Base-by-base conservation (phyloP, 805 yeast genomes). In the Teunomyces kruisii region DNA sequence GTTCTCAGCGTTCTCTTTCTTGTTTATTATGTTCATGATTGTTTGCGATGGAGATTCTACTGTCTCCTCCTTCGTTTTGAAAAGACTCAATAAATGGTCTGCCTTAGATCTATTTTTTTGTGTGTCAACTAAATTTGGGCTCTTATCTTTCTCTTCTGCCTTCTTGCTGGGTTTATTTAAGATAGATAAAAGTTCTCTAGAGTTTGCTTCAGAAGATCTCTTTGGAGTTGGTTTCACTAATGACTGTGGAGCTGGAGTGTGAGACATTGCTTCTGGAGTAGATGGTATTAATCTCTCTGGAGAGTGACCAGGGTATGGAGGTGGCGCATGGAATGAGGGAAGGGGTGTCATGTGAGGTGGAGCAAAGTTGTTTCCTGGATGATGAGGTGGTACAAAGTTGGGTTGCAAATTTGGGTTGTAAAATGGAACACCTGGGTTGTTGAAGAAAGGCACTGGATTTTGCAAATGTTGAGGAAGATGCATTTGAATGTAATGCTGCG, bases 101-200 rank as follows among this genome's bases (percentile, higher is more conserved):
- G 72, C 71, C 43, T 60, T 65, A 7, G 67, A 58, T 36, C 64
- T 54, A 35, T 64, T 63, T 19, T 46, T 61, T 17, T 57, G 58
- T 3, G 51, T 38, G 26, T 57, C 58, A 6, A 47, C 46, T 7
- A 50, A 24, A 5, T 15, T 29, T 13, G 29, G 9, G 5, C 30
- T 12, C 43, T 50, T 44, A 8, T 41, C 41, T 15, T 31, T 33
- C 9, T 47, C 50, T 4, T 36, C 42, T n/a, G 40, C 37, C 19
- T 47, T 55, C 36, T 40, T 47, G 32, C 36, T 45, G 22, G 46
- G 44, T 27, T 60, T 64, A 30, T 68, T 72, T 53, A 77, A 63
- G 14, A 76, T 60, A 2, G 75, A 70, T 43, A 76, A 63, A 10
- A 77, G 54, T 42, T 75, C 78, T 48, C 66, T 68, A 1, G 76